phyloP scores from a whole-genome alignment of 805 yeast genomes.

The Kluyveromyces siamensis region DNA sequence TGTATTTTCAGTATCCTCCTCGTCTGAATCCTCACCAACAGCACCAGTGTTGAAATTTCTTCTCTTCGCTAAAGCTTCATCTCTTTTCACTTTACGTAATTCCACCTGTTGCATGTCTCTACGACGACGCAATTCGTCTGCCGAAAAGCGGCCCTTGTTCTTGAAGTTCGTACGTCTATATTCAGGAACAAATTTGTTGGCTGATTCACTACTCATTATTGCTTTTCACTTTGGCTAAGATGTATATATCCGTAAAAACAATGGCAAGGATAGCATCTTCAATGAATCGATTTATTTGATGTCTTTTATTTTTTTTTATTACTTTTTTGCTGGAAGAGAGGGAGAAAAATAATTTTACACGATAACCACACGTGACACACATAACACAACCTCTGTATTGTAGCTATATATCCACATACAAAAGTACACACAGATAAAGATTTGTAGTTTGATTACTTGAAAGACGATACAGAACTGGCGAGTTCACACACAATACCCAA shows the following conservation, averaged over 20 bases:
- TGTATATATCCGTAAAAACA: background rate
- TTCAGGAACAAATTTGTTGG: constrained; percentile 83
- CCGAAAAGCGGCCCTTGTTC: constrained; percentile 86
- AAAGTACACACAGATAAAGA: background rate
- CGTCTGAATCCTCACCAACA: constrained; percentile 45
- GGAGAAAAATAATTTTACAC: background rate
- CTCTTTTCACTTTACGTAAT: constrained; percentile 91
- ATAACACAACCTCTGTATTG: background rate
- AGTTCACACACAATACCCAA: background rate
- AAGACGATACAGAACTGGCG: background rate
- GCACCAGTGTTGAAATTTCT: constrained; percentile 55
- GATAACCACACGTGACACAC: background rate
- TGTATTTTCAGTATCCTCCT: constrained; percentile 35
- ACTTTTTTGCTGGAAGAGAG: background rate
- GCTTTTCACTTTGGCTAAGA: background rate
- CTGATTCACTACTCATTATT: constrained; percentile 47
- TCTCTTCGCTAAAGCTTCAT: constrained; percentile 88
- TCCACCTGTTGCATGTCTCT: constrained; percentile 97
- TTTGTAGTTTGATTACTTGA: background rate
- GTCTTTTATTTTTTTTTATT: background rate
- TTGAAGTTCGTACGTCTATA: constrained; percentile 95
- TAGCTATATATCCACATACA: background rate
- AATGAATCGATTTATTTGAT: background rate
- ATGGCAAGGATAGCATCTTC: background rate
- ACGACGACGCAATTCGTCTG: constrained; percentile 95